A percentile compares a stretch with the other conserved stretches of the same genome.
Conservation (phyloP, 768 basidiomycete genomes). For the Dentipellis sp. region DNA sequence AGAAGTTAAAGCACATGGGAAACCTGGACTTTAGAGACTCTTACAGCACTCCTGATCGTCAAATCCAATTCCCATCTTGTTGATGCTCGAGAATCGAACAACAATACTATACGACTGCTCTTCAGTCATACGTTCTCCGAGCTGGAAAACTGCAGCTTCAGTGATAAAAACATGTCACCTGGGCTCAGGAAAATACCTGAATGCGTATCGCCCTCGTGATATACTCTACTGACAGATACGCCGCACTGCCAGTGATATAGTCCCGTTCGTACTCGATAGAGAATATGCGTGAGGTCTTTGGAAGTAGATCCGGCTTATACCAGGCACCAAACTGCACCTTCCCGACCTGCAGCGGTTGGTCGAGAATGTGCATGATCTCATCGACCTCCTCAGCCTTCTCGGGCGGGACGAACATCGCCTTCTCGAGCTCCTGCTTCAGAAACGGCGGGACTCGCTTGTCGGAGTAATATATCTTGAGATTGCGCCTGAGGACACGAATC, state of each 20-base stretch:
- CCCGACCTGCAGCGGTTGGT: slow-evolving; percentile 44
- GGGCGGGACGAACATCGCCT: slow-evolving; percentile 23
- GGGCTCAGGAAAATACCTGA: slow-evolving; percentile 30
- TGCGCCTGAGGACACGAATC: slow-evolving; percentile 13
- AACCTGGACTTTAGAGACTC: not conserved
- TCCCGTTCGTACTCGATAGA: slow-evolving; percentile 63
- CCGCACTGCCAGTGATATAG: slow-evolving; percentile 35
- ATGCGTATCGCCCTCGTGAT: slow-evolving; percentile 59
- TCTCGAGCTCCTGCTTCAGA: slow-evolving; percentile 18
- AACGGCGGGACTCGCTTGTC: not conserved
- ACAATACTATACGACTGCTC: slow-evolving; percentile 1
- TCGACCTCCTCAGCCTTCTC: slow-evolving; percentile 21
- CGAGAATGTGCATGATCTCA: slow-evolving; percentile 32
- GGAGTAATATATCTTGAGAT: not conserved
- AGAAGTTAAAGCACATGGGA: not conserved
- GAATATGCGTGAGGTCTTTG: slow-evolving; percentile 28
- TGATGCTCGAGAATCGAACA: slow-evolving; percentile 8
- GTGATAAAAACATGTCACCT: not conserved
- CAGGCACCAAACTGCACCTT: slow-evolving; percentile 61
- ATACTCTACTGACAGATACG: slow-evolving; percentile 54
- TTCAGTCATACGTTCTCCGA: slow-evolving; percentile 9
- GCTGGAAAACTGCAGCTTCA: not conserved
- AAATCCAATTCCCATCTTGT: slow-evolving; percentile 9
- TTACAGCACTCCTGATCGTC: slow-evolving; percentile 1
- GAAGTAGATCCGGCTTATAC: slow-evolving; percentile 25